Evolutionary conservation across 2,329 filamentous ascomycete species (phyloP), one percentile per base, ranked within the genome.

Genomic region (Alternaria solani): DNA sequence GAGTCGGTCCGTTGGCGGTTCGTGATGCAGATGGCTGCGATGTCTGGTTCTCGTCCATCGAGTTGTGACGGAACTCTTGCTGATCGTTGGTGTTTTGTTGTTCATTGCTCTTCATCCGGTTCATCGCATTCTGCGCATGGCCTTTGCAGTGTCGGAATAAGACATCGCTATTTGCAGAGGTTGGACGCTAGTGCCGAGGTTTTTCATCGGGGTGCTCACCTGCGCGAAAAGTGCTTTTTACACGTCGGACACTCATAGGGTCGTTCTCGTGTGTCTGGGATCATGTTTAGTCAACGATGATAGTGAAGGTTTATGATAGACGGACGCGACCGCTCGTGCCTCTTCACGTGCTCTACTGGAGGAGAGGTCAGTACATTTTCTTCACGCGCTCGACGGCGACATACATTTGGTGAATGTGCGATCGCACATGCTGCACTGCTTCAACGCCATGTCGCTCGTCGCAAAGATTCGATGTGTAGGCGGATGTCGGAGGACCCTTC

Each of bases 301-400:
- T 34, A 49, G 38, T 32, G 12, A 41, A 11, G 25, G 25, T n/a
- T 12, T 12, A 34, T n/a, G 39, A 47, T 43, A 53, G 62, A 52
- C 83, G 69, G 76, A 86, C 84, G 84, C 57, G 84, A 85, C 68
- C 84, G 80, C 69, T 85, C 83, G 72, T 86, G 84, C 42, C 84
- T 80, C 70, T 85, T 85, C 67, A 84, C 82, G 73, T 86, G 84
- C 69, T 85, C 84, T 46, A 69, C 55, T 61, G 42, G 11, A 32
- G 7, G 23, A 14, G 28, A 25, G 26, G 57, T 65, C 55, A 65
- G 61, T 51, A 32, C 53, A 48, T n/a, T 34, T 43, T 36, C 8
- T 25, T 18, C 18, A 9, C 32, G 26, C 30, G 43, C 30, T 20
- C 30, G 23, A 25, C 18, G 25, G 28, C 26, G 43, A 59, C 55